Evolutionary conservation across 176 grass and related monocot genomes (phyloP).

Genomic region (Areca catechu): DNA sequence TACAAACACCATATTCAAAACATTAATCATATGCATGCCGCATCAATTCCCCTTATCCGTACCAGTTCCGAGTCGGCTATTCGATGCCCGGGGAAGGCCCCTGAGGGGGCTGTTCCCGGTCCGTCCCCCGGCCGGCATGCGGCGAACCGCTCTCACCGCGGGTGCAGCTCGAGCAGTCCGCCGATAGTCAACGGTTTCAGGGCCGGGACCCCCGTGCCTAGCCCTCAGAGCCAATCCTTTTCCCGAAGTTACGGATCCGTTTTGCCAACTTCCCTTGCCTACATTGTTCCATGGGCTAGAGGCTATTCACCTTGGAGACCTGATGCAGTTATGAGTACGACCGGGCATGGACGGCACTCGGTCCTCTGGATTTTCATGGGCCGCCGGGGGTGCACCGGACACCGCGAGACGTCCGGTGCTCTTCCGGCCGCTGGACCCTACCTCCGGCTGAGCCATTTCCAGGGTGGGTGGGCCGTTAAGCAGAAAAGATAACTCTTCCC

Average conservation of each 20-base stretch:
- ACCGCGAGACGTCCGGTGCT: conserved; percentile 55
- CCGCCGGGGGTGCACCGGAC: conserved; percentile 40
- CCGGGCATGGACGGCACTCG: conserved; percentile 5
- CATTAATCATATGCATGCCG: too few relatives aligned
- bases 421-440: conserved; percentile 59
- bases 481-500: conserved; percentile 77
- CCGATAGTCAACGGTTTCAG: too few relatives aligned
- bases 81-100: too few relatives aligned
- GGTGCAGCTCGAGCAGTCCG: too few relatives aligned
- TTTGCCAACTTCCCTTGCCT: conserved; percentile 73
- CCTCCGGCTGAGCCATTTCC: conserved; percentile 54
- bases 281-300: conserved; percentile 47
- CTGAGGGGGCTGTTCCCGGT: too few relatives aligned
- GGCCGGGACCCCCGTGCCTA: conserved; percentile 43
- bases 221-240: conserved; percentile 68
- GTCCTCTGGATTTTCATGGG: conserved; percentile 47
- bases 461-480: conserved; percentile 64
- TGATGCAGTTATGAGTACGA: too few relatives aligned
- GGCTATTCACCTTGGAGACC: too few relatives aligned
- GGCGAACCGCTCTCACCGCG: too few relatives aligned
- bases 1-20: too few relatives aligned
- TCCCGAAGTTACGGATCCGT: conserved; percentile 68
- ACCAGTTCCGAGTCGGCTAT: too few relatives aligned
- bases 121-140: too few relatives aligned
- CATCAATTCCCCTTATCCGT: too few relatives aligned